Percentiles rank a stretch among this genome's conserved stretches.
Conservation (phyloP, 768 basidiomycete genomes). For the Tylopilus vinaceipallidus region DNA sequence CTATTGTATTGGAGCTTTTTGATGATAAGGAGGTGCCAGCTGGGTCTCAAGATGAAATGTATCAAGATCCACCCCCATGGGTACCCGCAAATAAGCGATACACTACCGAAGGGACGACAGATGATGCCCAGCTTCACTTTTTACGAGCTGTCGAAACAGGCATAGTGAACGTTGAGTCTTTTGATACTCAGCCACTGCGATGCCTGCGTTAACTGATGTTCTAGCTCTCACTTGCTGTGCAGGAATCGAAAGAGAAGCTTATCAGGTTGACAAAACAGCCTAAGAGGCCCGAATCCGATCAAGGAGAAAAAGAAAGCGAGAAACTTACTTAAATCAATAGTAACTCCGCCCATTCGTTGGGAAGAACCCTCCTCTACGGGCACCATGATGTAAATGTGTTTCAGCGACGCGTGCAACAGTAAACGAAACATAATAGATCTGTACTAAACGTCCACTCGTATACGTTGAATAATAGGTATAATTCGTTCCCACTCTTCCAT, state of each 20-base stretch:
- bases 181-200: background rate
- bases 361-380: too few species aligned
- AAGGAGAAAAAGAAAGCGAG: slow-evolving; percentile 13
- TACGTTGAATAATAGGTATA: slow-evolving; percentile 90
- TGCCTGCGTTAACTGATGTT: slow-evolving; percentile 4
- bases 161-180: slow-evolving; percentile 64
- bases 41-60: slow-evolving; percentile 43
- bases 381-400: slow-evolving; percentile 7
- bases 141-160: slow-evolving; percentile 82
- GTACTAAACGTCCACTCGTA: slow-evolving; percentile 83
- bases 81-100: slow-evolving; percentile 69
- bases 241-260: slow-evolving; percentile 76
- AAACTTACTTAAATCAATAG: slow-evolving; percentile 1
- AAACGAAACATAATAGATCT: slow-evolving; percentile 20
- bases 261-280: slow-evolving; percentile 13
- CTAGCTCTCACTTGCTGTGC: slow-evolving; percentile 73
- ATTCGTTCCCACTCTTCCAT: slow-evolving; percentile 99
- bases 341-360: background rate
- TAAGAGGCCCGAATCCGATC: slow-evolving; percentile 1
- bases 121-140: slow-evolving; percentile 69
- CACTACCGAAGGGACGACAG: slow-evolving; percentile 64
- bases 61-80: slow-evolving; percentile 71
- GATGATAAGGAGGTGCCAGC: slow-evolving; percentile 60
- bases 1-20: slow-evolving; percentile 77
- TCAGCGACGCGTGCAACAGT: slow-evolving; percentile 10